Percentiles rank a stretch among this genome's conserved stretches.
Evolutionary conservation across 2,329 filamentous ascomycete genomes (phyloP).

Genomic region (Ophiostoma fasciatum): DNA sequence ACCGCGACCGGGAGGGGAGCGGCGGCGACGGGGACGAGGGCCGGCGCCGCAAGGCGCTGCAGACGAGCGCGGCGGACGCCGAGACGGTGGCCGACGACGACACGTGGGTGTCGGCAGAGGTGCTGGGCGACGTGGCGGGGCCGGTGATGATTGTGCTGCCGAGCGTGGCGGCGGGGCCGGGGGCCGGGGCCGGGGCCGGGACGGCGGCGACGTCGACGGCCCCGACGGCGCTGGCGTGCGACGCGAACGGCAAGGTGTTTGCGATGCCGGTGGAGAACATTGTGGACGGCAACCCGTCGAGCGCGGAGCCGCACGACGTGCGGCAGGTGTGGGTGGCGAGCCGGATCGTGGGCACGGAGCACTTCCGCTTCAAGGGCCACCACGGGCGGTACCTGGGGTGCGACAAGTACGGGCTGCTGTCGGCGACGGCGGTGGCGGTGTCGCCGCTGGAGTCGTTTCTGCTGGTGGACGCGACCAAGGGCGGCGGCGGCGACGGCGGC

Average conservation of each 20-base stretch:
- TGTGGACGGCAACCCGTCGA: constrained; percentile 14
- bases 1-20: constrained; percentile 40
- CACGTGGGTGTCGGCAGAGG: constrained; percentile 81
- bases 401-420: constrained; percentile 67
- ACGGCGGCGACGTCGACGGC: constrained; percentile 65
- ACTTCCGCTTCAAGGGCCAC: constrained; percentile 75
- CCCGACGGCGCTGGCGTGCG: constrained; percentile 65
- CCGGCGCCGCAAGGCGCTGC: constrained; percentile 21
- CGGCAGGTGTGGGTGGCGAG: constrained; percentile 91
- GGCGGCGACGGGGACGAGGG: constrained; percentile 25
- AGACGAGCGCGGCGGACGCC: constrained; percentile 18
- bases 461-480: constrained; percentile 34
- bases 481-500: constrained; percentile 42
- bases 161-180: constrained; percentile 53
- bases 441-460: constrained; percentile 71
- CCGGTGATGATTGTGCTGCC: constrained; percentile 74
- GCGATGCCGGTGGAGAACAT: constrained; percentile 73
- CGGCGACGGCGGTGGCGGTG: constrained; percentile 66
- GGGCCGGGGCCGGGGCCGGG: constrained; percentile 76
- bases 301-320: constrained; percentile 56
- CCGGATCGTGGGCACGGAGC: constrained; percentile 65
- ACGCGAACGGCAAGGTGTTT: constrained; percentile 78
- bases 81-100: constrained; percentile 49
- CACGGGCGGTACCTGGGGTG: constrained; percentile 81
- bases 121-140: constrained; percentile 57